Percentiles rank a stretch among this genome's conserved stretches.
Evolutionary conservation across 2,329 filamentous ascomycete species (phyloP).

Genomic region (Ceratocystis lukuohia): DNA sequence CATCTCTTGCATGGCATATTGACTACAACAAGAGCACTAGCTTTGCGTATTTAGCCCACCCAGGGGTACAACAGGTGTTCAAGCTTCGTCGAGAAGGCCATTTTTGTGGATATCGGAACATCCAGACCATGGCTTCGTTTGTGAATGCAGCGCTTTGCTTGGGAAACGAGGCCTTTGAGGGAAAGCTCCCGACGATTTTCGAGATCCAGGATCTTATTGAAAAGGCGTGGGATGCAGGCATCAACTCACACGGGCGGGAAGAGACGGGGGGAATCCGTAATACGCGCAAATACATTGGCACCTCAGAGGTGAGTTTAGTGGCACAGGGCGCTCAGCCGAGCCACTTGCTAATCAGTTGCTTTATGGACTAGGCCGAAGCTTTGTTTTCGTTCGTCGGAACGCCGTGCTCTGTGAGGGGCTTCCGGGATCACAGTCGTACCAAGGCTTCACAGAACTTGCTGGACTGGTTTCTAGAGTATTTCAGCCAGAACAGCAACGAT

Average conservation of each 20-base stretch:
- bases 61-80: conserved; percentile 62
- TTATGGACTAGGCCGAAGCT: conserved; percentile 51
- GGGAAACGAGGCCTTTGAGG: conserved; percentile 47
- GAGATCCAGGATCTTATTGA: conserved; percentile 79
- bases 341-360: too few relatives aligned
- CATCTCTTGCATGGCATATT: neutral
- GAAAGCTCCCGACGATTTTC: conserved; percentile 59
- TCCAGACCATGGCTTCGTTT: conserved; percentile 79
- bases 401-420: conserved; percentile 33
- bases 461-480: conserved; percentile 57
- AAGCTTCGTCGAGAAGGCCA: conserved; percentile 71
- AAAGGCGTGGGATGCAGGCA: conserved; percentile 71
- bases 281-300: conserved; percentile 94
- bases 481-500: conserved; percentile 41
- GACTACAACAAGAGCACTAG: conserved; percentile 35
- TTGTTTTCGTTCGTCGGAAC: conserved; percentile 60
- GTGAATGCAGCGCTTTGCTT: conserved; percentile 46
- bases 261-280: conserved; percentile 79
- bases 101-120: conserved; percentile 91
- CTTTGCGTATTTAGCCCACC: conserved; percentile 68
- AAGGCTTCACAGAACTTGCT: conserved; percentile 11
- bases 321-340: neutral
- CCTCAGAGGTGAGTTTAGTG: conserved; percentile 66
- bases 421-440: neutral
- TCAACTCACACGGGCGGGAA: conserved; percentile 57